Evolutionary conservation across 352 stramenopile species (phyloP).

Genomic region (Phytophthora pistaciae): DNA sequence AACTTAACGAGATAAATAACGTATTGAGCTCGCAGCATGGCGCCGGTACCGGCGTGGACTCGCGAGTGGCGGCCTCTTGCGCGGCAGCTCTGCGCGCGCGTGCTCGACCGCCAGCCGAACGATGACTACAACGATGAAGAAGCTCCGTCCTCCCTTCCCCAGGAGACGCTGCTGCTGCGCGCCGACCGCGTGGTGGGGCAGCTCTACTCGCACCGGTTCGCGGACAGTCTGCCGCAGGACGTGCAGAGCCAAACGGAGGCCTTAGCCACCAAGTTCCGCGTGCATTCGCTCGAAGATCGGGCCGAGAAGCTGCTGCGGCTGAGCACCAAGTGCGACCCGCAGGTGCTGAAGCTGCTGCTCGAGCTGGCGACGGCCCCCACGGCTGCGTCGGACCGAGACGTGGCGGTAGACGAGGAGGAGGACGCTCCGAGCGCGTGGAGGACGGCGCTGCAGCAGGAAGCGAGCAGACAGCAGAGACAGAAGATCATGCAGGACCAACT

Average conservation of each 20-base stretch:
- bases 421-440: slow-evolving; percentile 21
- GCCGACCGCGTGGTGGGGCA: slow-evolving; percentile 60
- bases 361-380: slow-evolving; percentile 66
- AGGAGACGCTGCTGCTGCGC: slow-evolving; percentile 43
- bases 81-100: slow-evolving; percentile 50
- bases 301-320: slow-evolving; percentile 46
- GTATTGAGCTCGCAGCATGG: slow-evolving; percentile 15
- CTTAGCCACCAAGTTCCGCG: slow-evolving; percentile 59
- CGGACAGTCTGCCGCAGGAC: slow-evolving; percentile 60
- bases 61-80: slow-evolving; percentile 68
- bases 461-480: slow-evolving; percentile 21
- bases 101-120: not conserved
- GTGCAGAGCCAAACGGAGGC: slow-evolving; percentile 49
- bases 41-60: slow-evolving; percentile 59
- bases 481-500: slow-evolving; percentile 45
- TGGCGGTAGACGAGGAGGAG: slow-evolving; percentile 38
- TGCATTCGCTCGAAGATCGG: slow-evolving; percentile 63
- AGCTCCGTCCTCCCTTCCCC: not conserved
- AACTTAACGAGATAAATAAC: not conserved
- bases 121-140: not conserved
- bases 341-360: slow-evolving; percentile 68
- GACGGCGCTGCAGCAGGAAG: slow-evolving; percentile 26
- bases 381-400: slow-evolving; percentile 38
- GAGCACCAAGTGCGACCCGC: slow-evolving; percentile 44
- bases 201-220: slow-evolving; percentile 60